Evolutionary conservation across 495 filamentous ascomycete species (phyloP), one percentile per base, ranked within the genome.

Genomic region (Daldinia loculata): DNA sequence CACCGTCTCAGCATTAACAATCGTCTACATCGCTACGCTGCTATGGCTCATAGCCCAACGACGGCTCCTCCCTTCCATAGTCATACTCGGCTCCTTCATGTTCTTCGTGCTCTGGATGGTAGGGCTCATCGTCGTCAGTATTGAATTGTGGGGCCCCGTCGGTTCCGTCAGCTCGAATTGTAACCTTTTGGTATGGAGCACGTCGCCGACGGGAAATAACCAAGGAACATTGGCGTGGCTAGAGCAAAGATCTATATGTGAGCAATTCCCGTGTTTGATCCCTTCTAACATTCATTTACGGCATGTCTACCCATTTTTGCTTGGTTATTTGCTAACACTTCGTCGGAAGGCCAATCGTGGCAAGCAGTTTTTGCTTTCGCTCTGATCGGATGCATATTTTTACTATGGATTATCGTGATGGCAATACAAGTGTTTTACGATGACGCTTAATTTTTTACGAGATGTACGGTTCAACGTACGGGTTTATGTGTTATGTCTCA

Each of bases 331-430:
- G 56, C 69, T 78, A 39, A 75, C 61, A 29, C n/a, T 41, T 50
- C 2, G 24, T 15, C 22, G 27, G 58, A 30, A 83, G 83, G 83
- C 71, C 79, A 84, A 72, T 82, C 79, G 67, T 92, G 89, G 90
- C 79, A 85, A 64, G 87, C 89, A 0, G 86, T 82, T 8, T 90
- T 89, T 76, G 87, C 88, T 24, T 90, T 91, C 74, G 91, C 89
- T 70, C 78, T 97, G 56, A 86, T 97, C 5, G 95, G 92, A 53
- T 88, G 84, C 9, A 86, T 98, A 27, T 96, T 97, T 76, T 87
- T 97, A 75, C 72, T 98, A 6, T 98, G 94, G 94, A 95, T 98
- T 84, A 93, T 97, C 77, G 82, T 98, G 52, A 93, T 98, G 89
- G 89, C 91, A 17, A 92, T 89, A 80, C 92, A 97, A 79, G 95